Conservation (phyloP, 2,329 filamentous ascomycete genomes). For the Beauveria sp. region DNA sequence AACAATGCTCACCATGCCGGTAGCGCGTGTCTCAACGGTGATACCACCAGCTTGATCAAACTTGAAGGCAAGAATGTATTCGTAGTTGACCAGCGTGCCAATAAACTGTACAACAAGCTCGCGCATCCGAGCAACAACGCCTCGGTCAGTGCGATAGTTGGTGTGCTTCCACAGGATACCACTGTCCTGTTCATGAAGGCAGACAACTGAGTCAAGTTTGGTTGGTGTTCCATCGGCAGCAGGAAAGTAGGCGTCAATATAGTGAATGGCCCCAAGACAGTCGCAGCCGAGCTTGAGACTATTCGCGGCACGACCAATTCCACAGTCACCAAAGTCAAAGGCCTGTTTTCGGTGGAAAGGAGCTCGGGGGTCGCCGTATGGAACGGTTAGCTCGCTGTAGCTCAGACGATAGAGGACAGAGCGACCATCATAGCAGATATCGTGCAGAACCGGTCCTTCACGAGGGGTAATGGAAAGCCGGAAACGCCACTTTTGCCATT, state of each 20-base stretch:
- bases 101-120: constrained; percentile 62
- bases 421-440: constrained; percentile 58
- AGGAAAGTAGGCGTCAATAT: constrained; percentile 50
- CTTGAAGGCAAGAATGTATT: constrained; percentile 48
- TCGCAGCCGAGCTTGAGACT: constrained; percentile 63
- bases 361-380: constrained; percentile 57
- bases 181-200: constrained; percentile 63
- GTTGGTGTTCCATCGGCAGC: constrained; percentile 45
- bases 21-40: constrained; percentile 55
- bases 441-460: constrained; percentile 64
- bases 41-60: constrained; percentile 57
- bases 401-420: constrained; percentile 60
- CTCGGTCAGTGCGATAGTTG: constrained; percentile 57
- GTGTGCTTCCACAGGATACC: constrained; percentile 67
- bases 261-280: constrained; percentile 60
- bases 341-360: constrained; percentile 64
- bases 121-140: constrained; percentile 52
- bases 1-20: constrained; percentile 56
- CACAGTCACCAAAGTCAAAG: constrained; percentile 65
- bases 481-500: constrained; percentile 64
- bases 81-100: constrained; percentile 63
- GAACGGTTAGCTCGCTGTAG: constrained; percentile 63
- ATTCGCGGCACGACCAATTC: constrained; percentile 59
- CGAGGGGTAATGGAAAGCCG: constrained; percentile 61
- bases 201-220: constrained; percentile 51